Evolutionary conservation across 306 rosid genomes (phyloP).

Genomic region (Carpinus viminea): DNA sequence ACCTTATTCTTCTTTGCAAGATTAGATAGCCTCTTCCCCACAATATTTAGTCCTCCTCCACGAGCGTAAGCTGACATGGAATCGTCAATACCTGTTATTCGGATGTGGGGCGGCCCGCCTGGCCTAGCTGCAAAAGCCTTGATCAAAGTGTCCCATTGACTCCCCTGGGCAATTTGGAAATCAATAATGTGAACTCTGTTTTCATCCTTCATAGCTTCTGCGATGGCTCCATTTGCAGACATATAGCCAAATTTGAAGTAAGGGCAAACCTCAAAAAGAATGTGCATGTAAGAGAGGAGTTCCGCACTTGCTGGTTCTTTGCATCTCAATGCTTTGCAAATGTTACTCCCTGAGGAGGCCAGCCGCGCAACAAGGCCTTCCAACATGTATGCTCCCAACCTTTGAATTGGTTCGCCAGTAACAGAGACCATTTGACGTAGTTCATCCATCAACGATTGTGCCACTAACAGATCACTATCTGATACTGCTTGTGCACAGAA

Average conservation of each 20-base stretch:
- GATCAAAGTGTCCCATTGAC: slow-evolving; percentile 92
- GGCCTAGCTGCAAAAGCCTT: slow-evolving; percentile 98
- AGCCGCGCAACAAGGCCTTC: slow-evolving; percentile 86
- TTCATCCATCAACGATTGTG: slow-evolving; percentile 77
- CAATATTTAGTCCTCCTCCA: slow-evolving; percentile 81
- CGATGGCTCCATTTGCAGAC: slow-evolving; percentile 99
- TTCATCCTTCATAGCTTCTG: slow-evolving; percentile 94
- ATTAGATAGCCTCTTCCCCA: slow-evolving; percentile 69
- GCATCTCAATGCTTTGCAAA: slow-evolving; percentile 75
- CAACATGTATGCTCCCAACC: slow-evolving; percentile 96
- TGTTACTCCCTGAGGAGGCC: slow-evolving; percentile 69
- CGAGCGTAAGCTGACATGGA: slow-evolving; percentile 87
- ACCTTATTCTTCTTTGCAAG: slow-evolving; percentile 73
- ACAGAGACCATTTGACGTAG: slow-evolving; percentile 81
- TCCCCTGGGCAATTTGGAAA: slow-evolving; percentile 90
- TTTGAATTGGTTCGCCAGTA: slow-evolving; percentile 89
- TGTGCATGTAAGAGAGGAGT: slow-evolving; percentile 83
- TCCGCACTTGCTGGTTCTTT: slow-evolving; percentile 80
- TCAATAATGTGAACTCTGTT: slow-evolving; percentile 86
- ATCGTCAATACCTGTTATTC: slow-evolving; percentile 89
- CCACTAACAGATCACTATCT: slow-evolving; percentile 65
- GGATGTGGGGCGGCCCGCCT: slow-evolving; percentile 96
- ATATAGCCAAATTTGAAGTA: slow-evolving; percentile 94
- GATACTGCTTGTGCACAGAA: slow-evolving; percentile 77
- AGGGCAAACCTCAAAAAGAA: slow-evolving; percentile 90